Evolutionary conservation across 2,329 filamentous ascomycete species (phyloP).

Genomic region (Aspergillus tubingensis): DNA sequence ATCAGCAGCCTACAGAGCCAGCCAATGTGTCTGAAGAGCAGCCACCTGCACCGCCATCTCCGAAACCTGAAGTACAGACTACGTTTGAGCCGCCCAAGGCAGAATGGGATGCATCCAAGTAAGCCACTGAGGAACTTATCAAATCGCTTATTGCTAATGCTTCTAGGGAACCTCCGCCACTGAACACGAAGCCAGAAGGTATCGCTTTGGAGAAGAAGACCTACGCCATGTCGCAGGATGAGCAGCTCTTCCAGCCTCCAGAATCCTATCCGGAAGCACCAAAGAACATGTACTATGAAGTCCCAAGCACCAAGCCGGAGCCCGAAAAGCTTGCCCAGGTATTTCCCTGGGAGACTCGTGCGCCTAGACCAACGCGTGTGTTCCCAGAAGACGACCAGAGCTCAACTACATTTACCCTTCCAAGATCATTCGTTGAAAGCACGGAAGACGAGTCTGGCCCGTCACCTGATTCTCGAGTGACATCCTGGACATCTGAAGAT

Average conservation of each 20-base stretch:
- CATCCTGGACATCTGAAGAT: constrained; percentile 18
- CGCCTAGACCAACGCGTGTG: constrained; percentile 59
- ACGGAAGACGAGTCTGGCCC: constrained; percentile 17
- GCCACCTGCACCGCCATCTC: constrained; percentile 40
- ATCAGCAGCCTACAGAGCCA: constrained; percentile 43
- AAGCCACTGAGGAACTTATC: constrained; percentile 31
- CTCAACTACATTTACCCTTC: constrained; percentile 7
- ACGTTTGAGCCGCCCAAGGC: constrained; percentile 58
- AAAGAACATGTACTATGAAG: constrained; percentile 83
- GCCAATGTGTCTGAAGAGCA: constrained; percentile 46
- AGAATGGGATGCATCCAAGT: constrained; percentile 66
- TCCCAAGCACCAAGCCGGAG: constrained; percentile 63
- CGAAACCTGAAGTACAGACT: constrained; percentile 38
- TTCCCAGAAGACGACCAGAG: constrained; percentile 41
- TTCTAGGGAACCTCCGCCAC: constrained; percentile 60
- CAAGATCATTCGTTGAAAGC: constrained; percentile 8
- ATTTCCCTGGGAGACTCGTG: constrained; percentile 86
- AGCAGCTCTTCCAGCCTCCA: constrained; percentile 74
- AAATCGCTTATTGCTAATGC: constrained; percentile 23
- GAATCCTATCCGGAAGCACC: constrained; percentile 78
- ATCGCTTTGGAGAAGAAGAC: constrained; percentile 74
- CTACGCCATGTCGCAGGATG: constrained; percentile 82
- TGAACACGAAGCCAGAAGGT: constrained; percentile 78
- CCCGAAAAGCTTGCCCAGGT: constrained; percentile 66
- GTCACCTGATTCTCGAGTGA: constrained; percentile 14